These are phyloP conservation scores for Pseudogymnoascus sp. DNA, from an alignment of 2,329 filamentous ascomycete species.

Conservation along the genomic window DNA sequence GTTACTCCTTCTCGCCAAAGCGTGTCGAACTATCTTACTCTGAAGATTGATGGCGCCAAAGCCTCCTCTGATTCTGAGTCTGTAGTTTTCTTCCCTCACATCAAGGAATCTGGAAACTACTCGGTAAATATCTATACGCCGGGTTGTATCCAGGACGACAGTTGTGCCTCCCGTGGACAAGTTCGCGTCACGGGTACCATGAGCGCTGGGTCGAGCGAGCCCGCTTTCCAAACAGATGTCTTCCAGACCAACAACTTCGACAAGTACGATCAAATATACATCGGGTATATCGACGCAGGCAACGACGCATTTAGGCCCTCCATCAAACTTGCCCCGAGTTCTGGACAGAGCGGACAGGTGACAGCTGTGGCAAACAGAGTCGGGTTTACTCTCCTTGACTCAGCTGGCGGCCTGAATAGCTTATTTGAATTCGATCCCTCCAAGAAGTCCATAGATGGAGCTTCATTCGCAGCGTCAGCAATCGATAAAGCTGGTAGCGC, in stretches of 20 bases:
- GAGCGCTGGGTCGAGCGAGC: conserved; percentile 38
- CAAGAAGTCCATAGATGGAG: conserved; percentile 46
- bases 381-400: conserved; percentile 64
- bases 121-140: conserved; percentile 87
- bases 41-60: conserved; percentile 49
- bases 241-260: conserved; percentile 93
- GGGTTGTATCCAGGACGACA: conserved; percentile 72
- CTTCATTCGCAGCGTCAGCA: conserved; percentile 60
- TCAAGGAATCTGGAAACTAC: conserved; percentile 86
- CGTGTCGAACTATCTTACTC: conserved; percentile 68
- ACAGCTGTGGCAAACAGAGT: conserved; percentile 86
- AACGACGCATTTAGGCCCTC: conserved; percentile 66
- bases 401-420: conserved; percentile 76
- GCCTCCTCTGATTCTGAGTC: conserved; percentile 50
- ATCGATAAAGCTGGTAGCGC: conserved; percentile 68
- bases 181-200: conserved; percentile 74
- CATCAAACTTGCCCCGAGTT: conserved; percentile 65
- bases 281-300: conserved; percentile 71
- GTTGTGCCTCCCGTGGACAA: conserved; percentile 67
- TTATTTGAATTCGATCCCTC: conserved; percentile 81
- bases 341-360: conserved; percentile 54
- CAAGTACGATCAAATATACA: conserved; percentile 91
- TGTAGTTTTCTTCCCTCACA: conserved; percentile 74
- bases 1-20: conserved; percentile 60
- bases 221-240: conserved; percentile 51